Conservation (phyloP, 2,329 filamentous ascomycete genomes). For the Colletotrichum sansevieriae region DNA sequence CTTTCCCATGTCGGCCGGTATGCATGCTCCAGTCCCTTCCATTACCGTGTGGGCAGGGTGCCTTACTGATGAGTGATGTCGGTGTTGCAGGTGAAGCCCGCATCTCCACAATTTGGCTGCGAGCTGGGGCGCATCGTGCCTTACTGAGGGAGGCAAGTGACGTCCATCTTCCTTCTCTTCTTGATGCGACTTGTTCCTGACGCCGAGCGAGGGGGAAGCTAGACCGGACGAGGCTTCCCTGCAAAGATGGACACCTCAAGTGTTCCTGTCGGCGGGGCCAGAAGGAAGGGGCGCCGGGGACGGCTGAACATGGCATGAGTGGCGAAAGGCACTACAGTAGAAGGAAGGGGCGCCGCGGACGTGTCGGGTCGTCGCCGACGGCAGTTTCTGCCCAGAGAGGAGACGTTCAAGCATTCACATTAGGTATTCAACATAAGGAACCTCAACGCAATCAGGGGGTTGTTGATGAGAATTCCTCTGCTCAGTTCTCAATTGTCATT, state of each 20-base stretch:
- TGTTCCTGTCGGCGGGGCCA: neutral
- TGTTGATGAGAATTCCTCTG: no score
- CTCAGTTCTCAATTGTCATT: no score
- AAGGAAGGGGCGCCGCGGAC: neutral
- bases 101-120: slow-evolving; percentile 1
- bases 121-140: neutral
- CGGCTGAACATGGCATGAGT: no score
- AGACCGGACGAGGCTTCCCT: no score
- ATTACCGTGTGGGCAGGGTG: no score
- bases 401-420: no score
- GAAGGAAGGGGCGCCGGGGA: neutral
- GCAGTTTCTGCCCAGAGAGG: slow-evolving; percentile 1
- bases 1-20: neutral
- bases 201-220: no score
- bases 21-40: no score
- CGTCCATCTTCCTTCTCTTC: neutral
- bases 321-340: no score
- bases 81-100: slow-evolving; percentile 4
- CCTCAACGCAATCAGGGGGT: neutral
- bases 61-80: no score
- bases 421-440: neutral
- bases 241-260: no score
- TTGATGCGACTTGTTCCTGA: neutral
- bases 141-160: neutral
- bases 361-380: neutral